phyloP scores from a whole-genome alignment of 306 rosid genomes.

The Begonia masoniana region DNA sequence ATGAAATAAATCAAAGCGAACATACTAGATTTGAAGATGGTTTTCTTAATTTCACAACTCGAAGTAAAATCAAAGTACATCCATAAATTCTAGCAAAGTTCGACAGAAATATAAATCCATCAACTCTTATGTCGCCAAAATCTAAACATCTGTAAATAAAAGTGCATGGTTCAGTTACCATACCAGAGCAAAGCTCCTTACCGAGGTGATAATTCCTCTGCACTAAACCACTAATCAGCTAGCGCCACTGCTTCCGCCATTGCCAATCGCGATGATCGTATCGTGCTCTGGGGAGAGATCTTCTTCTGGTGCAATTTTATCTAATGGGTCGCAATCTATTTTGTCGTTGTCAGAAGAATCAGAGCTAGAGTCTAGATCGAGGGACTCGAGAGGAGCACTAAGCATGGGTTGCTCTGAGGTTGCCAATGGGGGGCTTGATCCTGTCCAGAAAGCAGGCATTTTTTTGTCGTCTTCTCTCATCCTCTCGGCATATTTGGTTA shows the following conservation, averaged over 20 bases:
- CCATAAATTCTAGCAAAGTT: no score
- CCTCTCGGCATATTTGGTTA: constrained; percentile 33
- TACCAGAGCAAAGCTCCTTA: no score
- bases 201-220: no score
- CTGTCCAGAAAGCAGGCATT: constrained; percentile 32
- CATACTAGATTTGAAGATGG: no score
- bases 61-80: no score
- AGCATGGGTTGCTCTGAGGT: constrained; percentile 17
- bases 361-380: constrained; percentile 24
- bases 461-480: constrained; percentile 52
- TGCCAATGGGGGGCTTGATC: constrained; percentile 16
- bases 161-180: no score
- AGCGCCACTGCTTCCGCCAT: not conserved
- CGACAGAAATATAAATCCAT: no score
- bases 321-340: constrained; percentile 14
- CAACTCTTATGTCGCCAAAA: no score
- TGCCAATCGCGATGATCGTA: not conserved
- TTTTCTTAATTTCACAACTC: no score
- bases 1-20: no score
- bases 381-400: constrained; percentile 22
- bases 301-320: constrained; percentile 12
- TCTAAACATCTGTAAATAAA: no score
- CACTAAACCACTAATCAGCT: no score
- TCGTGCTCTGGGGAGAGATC: constrained; percentile 6
- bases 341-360: constrained; percentile 33